Evolutionary conservation across 2,329 filamentous ascomycete genomes (phyloP).

Genomic region (Alternaria metachromatica): DNA sequence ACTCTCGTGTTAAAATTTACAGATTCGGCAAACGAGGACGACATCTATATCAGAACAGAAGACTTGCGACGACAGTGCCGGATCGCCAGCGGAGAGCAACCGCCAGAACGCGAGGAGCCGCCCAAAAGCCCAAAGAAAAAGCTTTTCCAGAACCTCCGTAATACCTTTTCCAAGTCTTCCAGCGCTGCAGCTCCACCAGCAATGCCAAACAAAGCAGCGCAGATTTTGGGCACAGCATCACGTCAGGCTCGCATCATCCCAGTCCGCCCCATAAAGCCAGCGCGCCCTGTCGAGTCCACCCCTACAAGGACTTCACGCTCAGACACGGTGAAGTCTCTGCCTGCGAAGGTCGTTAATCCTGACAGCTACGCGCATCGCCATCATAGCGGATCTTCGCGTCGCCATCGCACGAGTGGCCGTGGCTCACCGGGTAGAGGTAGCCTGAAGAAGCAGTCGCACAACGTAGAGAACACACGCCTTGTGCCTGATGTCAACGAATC

Average conservation of each 20-base stretch:
- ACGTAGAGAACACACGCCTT: constrained; percentile 6
- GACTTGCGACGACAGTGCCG: constrained; percentile 31
- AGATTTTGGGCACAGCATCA: constrained; percentile 43
- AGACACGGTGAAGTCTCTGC: constrained; percentile 35
- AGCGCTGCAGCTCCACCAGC: constrained; percentile 6
- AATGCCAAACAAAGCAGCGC: constrained; percentile 38
- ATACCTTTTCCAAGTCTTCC: constrained; percentile 30
- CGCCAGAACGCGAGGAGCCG: constrained; percentile 15
- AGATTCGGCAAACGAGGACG: constrained; percentile 14
- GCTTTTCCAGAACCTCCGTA: constrained; percentile 45
- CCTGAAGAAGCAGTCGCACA: constrained; percentile 2
- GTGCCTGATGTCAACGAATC: constrained; percentile 2
- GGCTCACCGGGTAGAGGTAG: constrained; percentile 16
- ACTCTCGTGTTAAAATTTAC: neutral
- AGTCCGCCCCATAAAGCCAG: constrained; percentile 23
- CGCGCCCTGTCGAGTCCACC: constrained; percentile 9
- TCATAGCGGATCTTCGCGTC: neutral
- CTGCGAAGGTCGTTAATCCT: constrained; percentile 24
- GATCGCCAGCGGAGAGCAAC: constrained; percentile 18
- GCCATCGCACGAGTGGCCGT: constrained; percentile 5
- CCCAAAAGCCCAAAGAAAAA: constrained; percentile 51
- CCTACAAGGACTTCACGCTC: constrained; percentile 27
- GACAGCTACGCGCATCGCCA: constrained; percentile 16
- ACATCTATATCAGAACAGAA: constrained; percentile 24
- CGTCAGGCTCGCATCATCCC: constrained; percentile 20